A percentile compares a stretch with the other conserved stretches of the same genome.
These are phyloP conservation scores for Pythium plurisporium DNA, from an alignment of 352 stramenopile species.

Conservation along the genomic window DNA sequence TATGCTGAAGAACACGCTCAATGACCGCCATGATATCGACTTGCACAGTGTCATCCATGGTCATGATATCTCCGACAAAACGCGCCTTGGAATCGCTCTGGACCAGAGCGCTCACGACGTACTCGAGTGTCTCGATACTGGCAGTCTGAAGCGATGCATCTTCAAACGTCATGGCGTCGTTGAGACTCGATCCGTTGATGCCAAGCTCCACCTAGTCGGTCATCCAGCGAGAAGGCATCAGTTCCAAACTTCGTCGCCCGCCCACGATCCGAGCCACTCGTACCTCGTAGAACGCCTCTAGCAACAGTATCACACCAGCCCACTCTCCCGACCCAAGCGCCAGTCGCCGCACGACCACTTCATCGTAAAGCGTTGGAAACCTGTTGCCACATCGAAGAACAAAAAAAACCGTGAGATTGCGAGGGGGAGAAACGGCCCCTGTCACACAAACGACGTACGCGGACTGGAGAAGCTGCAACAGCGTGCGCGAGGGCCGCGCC, in stretches of 20 bases:
- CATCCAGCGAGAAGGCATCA: neutral
- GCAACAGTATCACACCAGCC: slow-evolving; percentile 13
- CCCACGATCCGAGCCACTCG: neutral
- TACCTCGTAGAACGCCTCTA: slow-evolving; percentile 62
- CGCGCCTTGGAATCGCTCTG: slow-evolving; percentile 47
- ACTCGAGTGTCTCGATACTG: slow-evolving; percentile 31
- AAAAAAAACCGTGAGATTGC: neutral
- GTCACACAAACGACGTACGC: slow-evolving; percentile 16
- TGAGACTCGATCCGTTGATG: slow-evolving; percentile 9
- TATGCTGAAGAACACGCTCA: slow-evolving; percentile 38
- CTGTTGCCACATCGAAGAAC: slow-evolving; percentile 7
- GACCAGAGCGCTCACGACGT: slow-evolving; percentile 46
- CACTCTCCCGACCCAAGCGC: slow-evolving; percentile 17
- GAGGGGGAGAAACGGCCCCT: neutral
- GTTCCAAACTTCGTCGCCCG: neutral
- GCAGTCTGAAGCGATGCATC: neutral
- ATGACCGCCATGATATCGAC: slow-evolving; percentile 64
- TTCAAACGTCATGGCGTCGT: slow-evolving; percentile 14
- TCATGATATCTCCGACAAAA: slow-evolving; percentile 67
- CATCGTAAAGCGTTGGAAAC: slow-evolving; percentile 27
- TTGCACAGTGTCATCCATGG: slow-evolving; percentile 54
- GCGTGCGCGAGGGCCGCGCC: slow-evolving; percentile 9
- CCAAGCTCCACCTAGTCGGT: slow-evolving; percentile 27
- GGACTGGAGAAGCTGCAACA: slow-evolving; percentile 25
- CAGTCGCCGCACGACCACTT: slow-evolving; percentile 3